These are phyloP conservation scores for Sideroxylon spinosum DNA, from an alignment of 179 eudicot species.

Conservation along the genomic window DNA sequence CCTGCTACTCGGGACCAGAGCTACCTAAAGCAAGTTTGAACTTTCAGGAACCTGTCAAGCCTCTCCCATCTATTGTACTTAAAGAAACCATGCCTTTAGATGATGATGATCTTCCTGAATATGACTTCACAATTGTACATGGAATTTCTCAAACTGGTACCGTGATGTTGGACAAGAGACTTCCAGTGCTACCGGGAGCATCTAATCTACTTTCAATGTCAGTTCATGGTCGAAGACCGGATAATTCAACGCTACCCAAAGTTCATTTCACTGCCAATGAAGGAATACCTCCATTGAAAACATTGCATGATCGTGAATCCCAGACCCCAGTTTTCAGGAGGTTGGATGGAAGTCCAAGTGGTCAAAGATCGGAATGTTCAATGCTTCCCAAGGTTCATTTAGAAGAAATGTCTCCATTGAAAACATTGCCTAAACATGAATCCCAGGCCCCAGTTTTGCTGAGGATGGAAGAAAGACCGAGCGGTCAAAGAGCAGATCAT, in stretches of 20 bases:
- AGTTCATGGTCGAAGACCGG: constrained; percentile 14
- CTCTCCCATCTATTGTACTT: constrained; percentile 20
- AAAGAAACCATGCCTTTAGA: constrained; percentile 27
- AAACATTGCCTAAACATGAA: not conserved
- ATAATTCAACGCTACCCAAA: not conserved
- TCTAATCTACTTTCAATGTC: constrained; percentile 8
- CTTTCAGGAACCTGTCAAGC: constrained; percentile 19
- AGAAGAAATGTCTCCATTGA: no score
- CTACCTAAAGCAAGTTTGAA: constrained; percentile 23
- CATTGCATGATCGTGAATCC: not conserved
- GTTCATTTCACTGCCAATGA: constrained; percentile 12
- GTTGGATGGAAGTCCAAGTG: not conserved
- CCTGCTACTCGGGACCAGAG: constrained; percentile 17
- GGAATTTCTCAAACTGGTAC: constrained; percentile 23
- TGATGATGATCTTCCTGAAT: constrained; percentile 82
- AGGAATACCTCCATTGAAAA: constrained; percentile 11
- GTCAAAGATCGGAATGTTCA: not conserved
- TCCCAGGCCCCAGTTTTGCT: not conserved
- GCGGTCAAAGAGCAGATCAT: not conserved
- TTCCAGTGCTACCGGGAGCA: constrained; percentile 1
- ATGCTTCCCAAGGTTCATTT: no score
- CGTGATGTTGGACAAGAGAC: constrained; percentile 13
- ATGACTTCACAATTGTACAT: constrained; percentile 43
- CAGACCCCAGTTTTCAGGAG: not conserved
- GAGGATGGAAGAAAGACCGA: not conserved